phyloP scores from a whole-genome alignment of 2,329 filamentous ascomycete species.

The Talaromyces funiculosus region DNA sequence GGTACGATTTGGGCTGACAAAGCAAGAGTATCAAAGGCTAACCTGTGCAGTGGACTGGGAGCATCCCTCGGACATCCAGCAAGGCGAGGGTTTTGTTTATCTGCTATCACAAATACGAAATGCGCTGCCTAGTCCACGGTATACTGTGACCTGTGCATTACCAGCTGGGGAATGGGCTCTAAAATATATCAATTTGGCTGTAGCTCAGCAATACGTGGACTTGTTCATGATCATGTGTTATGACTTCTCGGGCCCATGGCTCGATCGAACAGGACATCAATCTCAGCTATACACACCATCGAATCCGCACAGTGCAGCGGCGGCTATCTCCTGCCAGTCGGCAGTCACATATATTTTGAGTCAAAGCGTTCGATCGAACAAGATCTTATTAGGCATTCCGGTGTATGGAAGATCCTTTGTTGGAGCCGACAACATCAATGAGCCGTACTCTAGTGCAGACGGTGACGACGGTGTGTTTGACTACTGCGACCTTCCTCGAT shows the following conservation, averaged over 20 bases:
- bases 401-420: conserved; percentile 71
- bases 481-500: conserved; percentile 62
- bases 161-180: conserved; percentile 63
- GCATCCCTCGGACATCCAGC: conserved; percentile 60
- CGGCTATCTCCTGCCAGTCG: conserved; percentile 56
- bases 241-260: conserved; percentile 71
- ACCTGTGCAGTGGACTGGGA: conserved; percentile 66
- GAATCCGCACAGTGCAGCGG: conserved; percentile 50
- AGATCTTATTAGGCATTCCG: conserved; percentile 70
- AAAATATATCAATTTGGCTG: conserved; percentile 61
- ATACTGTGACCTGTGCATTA: conserved; percentile 65
- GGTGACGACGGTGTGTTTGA: conserved; percentile 68
- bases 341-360: conserved; percentile 61
- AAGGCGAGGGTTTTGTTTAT: conserved; percentile 65
- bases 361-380: conserved; percentile 62
- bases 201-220: conserved; percentile 62
- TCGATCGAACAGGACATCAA: conserved; percentile 63
- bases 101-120: conserved; percentile 62
- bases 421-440: conserved; percentile 58
- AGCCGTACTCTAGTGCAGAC: conserved; percentile 48
- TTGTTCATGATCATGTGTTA: conserved; percentile 75
- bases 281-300: conserved; percentile 63
- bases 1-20: conserved; percentile 43
- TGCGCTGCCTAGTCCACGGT: conserved; percentile 62
- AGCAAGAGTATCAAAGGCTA: background rate